Percentiles rank a stretch among this genome's conserved stretches.
phyloP scores from a whole-genome alignment of 83 land plant genomes.

The Diphasiastrum complanatum region DNA sequence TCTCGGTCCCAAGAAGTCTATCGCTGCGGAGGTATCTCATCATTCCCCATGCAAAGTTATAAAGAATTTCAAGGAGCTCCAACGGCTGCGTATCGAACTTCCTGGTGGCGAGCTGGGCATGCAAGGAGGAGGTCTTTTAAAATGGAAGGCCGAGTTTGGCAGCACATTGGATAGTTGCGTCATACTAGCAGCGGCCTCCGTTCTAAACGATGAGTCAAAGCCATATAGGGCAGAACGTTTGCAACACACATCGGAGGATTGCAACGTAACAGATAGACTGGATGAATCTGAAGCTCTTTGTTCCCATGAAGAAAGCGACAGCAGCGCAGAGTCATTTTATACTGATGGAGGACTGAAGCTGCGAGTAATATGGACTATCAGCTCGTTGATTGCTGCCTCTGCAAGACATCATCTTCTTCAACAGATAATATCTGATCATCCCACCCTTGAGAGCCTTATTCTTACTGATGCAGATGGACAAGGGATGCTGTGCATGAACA shows the following conservation, averaged over 20 bases:
- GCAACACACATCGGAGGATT: slow-evolving; percentile 12
- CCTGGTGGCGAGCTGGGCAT: slow-evolving; percentile 29
- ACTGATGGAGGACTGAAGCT: slow-evolving; percentile 32
- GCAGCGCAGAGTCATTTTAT: slow-evolving; percentile 31
- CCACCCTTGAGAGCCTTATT: slow-evolving; percentile 32
- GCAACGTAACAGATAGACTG: not conserved
- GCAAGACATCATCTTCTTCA: slow-evolving; percentile 32
- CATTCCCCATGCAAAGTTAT: slow-evolving; percentile 30
- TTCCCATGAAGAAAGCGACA: slow-evolving; percentile 27
- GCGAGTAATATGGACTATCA: slow-evolving; percentile 36
- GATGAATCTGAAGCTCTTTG: slow-evolving; percentile 4
- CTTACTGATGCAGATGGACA: slow-evolving; percentile 39
- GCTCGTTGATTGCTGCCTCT: slow-evolving; percentile 35
- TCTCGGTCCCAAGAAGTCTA: slow-evolving; percentile 34
- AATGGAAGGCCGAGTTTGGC: slow-evolving; percentile 34
- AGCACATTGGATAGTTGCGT: slow-evolving; percentile 30
- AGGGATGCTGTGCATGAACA: slow-evolving; percentile 35
- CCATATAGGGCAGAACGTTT: slow-evolving; percentile 10
- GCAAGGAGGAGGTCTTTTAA: slow-evolving; percentile 21
- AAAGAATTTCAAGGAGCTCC: slow-evolving; percentile 31
- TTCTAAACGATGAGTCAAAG: slow-evolving; percentile 7
- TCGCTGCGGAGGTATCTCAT: slow-evolving; percentile 33
- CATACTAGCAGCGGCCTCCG: slow-evolving; percentile 23
- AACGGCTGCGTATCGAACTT: slow-evolving; percentile 24
- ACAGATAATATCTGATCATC: slow-evolving; percentile 36